Evolutionary conservation across 164 flowering plant species (phyloP).

Genomic region (Malania oleifera): DNA sequence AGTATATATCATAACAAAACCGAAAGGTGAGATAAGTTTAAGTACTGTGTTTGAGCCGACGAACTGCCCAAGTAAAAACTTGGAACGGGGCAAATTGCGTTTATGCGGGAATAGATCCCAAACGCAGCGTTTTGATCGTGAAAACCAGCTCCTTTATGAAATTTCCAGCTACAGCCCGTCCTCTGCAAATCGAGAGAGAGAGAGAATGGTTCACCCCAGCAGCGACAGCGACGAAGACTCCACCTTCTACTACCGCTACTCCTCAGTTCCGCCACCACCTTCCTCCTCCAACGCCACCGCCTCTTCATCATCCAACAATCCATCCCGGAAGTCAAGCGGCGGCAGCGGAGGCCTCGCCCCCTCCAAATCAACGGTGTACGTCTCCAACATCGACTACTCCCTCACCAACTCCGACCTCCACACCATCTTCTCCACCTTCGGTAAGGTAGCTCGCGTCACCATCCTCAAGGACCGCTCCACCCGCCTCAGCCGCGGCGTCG

Average conservation of each 20-base stretch:
- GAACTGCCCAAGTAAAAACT: too few species aligned
- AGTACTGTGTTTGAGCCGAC: too few species aligned
- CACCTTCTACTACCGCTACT: constrained; percentile 61
- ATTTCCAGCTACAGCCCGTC: too few species aligned
- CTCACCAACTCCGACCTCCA: constrained; percentile 91
- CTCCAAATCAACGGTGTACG: constrained; percentile 89
- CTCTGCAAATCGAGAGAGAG: too few species aligned
- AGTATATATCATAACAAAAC: too few species aligned
- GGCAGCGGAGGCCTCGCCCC: constrained; percentile 86
- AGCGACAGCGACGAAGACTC: constrained; percentile 57
- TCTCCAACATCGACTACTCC: constrained; percentile 69
- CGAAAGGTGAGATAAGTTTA: too few species aligned
- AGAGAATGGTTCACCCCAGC: background rate
- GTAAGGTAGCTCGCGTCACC: constrained; percentile 84
- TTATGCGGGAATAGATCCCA: too few species aligned
- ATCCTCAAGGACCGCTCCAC: constrained; percentile 66
- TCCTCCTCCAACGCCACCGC: constrained; percentile 22
- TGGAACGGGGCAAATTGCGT: too few species aligned
- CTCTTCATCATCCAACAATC: too few species aligned
- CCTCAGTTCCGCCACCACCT: constrained; percentile 30
- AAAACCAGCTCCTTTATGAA: too few species aligned
- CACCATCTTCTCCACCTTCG: constrained; percentile 95
- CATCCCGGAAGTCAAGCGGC: too few species aligned
- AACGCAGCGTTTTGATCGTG: too few species aligned
- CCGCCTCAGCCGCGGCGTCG: constrained; percentile 77